phyloP scores from a whole-genome alignment of 176 grass and related monocot species.

The Dactylis glomerata region DNA sequence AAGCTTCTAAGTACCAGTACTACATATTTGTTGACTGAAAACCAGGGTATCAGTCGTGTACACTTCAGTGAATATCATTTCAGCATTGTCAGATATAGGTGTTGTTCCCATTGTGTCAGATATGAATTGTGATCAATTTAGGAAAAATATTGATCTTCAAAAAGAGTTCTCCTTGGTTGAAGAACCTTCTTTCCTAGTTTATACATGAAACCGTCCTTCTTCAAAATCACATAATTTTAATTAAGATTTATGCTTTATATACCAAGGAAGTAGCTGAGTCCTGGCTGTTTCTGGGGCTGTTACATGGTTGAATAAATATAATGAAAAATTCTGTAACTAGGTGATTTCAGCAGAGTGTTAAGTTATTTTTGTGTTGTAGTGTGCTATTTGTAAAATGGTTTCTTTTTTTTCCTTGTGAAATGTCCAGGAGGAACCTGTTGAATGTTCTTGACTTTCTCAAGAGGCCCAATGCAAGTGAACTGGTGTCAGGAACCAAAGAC shows the following conservation, averaged over 20 bases:
- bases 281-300: not conserved
- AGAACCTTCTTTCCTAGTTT: not conserved
- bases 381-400: not conserved
- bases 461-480: slow-evolving; percentile 76
- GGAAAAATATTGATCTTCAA: not conserved
- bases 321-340: not conserved
- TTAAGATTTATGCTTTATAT: not conserved
- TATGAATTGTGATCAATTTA: not conserved
- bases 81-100: not conserved
- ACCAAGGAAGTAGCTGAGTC: not conserved
- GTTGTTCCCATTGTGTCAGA: not conserved
- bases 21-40: not conserved
- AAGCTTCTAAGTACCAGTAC: not conserved
- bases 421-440: slow-evolving; percentile 80
- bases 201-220: not conserved
- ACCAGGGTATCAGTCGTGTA: not conserved
- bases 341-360: not conserved
- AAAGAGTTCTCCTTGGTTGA: not conserved
- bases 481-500: slow-evolving; percentile 84
- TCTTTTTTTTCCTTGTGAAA: not conserved
- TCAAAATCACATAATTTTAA: not conserved
- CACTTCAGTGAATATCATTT: not conserved
- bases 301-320: not conserved
- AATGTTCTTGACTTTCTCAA: slow-evolving; percentile 91
- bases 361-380: not conserved